Evolutionary conservation across 225 moss, liverwort and hornwort genomes (phyloP), one percentile per base, ranked within the genome.

Genomic region (Bryum argenteum): DNA sequence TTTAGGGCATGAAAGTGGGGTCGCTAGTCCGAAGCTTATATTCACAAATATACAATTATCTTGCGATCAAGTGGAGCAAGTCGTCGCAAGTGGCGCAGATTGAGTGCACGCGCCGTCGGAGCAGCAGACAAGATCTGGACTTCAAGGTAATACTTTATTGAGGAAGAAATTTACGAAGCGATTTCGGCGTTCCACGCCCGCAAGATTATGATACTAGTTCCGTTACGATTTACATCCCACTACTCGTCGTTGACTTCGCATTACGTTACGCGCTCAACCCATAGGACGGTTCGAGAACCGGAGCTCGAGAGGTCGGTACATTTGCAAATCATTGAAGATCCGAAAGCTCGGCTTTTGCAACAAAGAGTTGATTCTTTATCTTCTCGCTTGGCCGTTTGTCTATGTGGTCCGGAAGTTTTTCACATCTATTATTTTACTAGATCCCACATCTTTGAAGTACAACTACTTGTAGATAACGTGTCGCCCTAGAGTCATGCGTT

Each of bases 261-360:
- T 21, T 58, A 20, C 54, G 0, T 8, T 16, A 70, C 63, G 83
- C 83, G 75, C 76, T 16, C 83, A 81, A 55, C 87, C 87, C 42
- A 75, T 79, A 69, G 88, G 88, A 58, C 84, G 84, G 41, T 69
- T 61, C 37, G 84, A 88, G 74, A 88, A 66, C 54, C 84, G 76
- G 84, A 88, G 77, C 75, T 88, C 10, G 88, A 88, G 75, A 82
- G 88, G 43, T 81, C 82, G 38, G 73, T 88, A 5, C 88, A 84
- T 54, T 60, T 88, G 77, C 88, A 88, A 75, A 88, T 88, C 21
- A 88, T 88, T 20, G 81, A 69, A 78, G 84, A 82, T 58, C 69
- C 84, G 23, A 88, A 84, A 72, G 62, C 79, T 28, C 88, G 77
- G 75, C 69, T 88, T 28, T 65, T 66, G 50, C 82, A 43, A 23